Percentiles rank a stretch among this genome's conserved stretches.
These are phyloP conservation scores for Candida buenavistaensis DNA, from an alignment of 1,139 yeast genomes.

Conservation along the genomic window DNA sequence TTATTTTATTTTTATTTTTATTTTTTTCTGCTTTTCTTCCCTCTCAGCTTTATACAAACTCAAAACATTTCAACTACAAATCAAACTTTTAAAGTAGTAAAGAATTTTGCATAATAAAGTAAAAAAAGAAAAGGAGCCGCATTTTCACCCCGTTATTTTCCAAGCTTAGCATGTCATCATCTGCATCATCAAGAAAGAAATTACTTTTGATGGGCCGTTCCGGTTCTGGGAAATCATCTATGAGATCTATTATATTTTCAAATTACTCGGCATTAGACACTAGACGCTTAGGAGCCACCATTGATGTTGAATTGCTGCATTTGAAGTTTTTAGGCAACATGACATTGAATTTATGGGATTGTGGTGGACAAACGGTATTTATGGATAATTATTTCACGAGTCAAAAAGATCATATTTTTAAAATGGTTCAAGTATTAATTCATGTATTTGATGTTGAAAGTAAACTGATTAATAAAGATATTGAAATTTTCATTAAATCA, in stretches of 20 bases:
- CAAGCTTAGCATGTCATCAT: slow-evolving; percentile 20
- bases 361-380: slow-evolving; percentile 97
- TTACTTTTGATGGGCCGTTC: slow-evolving; percentile 76
- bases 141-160: background rate
- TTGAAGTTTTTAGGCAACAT: slow-evolving; percentile 88
- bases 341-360: slow-evolving; percentile 96
- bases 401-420: slow-evolving; percentile 87
- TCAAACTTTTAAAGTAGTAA: too few species aligned
- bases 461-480: slow-evolving; percentile 88
- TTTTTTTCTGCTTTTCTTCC: too few species aligned
- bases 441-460: slow-evolving; percentile 97
- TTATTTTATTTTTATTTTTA: too few species aligned
- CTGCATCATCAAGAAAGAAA: slow-evolving; percentile 38
- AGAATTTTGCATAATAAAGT: too few species aligned
- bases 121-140: background rate
- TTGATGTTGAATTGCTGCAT: slow-evolving; percentile 97
- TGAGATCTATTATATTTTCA: slow-evolving; percentile 93
- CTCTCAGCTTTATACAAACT: too few species aligned
- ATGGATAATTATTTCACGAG: slow-evolving; percentile 91
- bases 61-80: too few species aligned
- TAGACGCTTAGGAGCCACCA: slow-evolving; percentile 91
- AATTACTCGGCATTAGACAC: slow-evolving; percentile 97
- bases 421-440: slow-evolving; percentile 95
- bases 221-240: slow-evolving; percentile 96
- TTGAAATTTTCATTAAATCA: slow-evolving; percentile 85